Percentiles rank a stretch among this genome's conserved stretches.
phyloP scores from a whole-genome alignment of 2,329 filamentous ascomycete species.

The Calonectria fujianensis region DNA sequence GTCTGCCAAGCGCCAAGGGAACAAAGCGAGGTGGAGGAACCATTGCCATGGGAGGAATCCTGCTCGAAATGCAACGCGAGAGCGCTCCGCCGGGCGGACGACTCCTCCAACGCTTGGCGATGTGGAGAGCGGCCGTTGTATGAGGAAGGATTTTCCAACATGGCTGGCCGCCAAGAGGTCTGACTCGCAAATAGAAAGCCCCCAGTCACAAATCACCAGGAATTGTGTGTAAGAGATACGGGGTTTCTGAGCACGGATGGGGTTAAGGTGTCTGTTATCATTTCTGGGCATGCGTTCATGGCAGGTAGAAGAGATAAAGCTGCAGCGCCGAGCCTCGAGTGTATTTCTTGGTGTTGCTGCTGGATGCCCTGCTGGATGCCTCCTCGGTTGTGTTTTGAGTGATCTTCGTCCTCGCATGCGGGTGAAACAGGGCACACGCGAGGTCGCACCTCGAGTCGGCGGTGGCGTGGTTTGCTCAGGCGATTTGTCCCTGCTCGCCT shows the following conservation, averaged over 20 bases:
- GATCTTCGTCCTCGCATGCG: neutral
- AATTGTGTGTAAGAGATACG: neutral
- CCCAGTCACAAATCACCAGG: neutral
- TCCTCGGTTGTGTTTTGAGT: neutral
- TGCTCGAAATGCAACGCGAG: neutral
- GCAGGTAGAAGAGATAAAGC: neutral
- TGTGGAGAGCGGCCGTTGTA: constrained; percentile 17
- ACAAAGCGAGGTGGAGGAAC: constrained; percentile 32
- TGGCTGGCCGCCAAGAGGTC: constrained; percentile 16
- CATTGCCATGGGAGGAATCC: constrained; percentile 14
- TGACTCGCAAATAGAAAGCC: neutral
- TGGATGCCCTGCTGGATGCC: constrained; percentile 19
- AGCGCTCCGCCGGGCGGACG: constrained; percentile 26
- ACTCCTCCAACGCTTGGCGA: constrained; percentile 6
- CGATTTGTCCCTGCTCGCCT: neutral
- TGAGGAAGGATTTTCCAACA: constrained; percentile 17
- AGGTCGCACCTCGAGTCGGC: neutral
- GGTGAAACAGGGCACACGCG: neutral
- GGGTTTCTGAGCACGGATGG: constrained; percentile 23
- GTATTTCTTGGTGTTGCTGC: neutral
- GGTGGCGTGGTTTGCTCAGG: constrained; percentile 20
- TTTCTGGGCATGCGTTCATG: constrained; percentile 6
- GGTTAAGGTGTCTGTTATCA: neutral
- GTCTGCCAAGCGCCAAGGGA: constrained; percentile 45
- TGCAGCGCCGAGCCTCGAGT: constrained; percentile 10